Evolutionary conservation across 2,329 filamentous ascomycete species (phyloP), one percentile per base, ranked within the genome.

Genomic region (Pseudocercospora eumusae): DNA sequence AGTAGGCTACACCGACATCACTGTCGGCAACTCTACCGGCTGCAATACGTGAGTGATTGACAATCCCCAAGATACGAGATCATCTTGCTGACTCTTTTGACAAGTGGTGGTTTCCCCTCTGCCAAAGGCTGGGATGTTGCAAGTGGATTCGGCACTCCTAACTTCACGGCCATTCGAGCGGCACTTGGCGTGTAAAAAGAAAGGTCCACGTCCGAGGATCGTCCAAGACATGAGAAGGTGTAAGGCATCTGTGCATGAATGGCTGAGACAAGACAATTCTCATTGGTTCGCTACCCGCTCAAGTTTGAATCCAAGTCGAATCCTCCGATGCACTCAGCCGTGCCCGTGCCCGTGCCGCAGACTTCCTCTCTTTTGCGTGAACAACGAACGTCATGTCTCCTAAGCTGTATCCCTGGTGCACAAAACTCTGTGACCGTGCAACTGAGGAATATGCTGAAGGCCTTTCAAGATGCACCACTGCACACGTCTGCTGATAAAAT

Each of bases 1-100:
- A 59, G 72, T 76, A 63, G 82, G 77, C 0, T 76, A 86, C n/a
- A 84, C 76, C 1, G 84, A 86, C 65, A 79, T 75, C 66, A 77
- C 68, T 15, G 73, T 71, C 28, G 78, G 79, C 0, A 73, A 66
- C n/a, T 72, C 71, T 6, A 66, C 73, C 23, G 78, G 79, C 3
- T 81, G 79, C 54, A 59, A 61, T 9, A 64, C 64, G 57, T 61
- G 42, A 50, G 56, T 42, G 15, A 13, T 20, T 2, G 20, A n/a
- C 20, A 1, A 13, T 10, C 11, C 5, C 11, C 15, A 11, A 28
- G 3, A 25, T 25, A 21, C 27, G 18, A 23, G n/a, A 7, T 21
- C 6, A 10, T 15, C 13, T 59, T 33, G 20, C 15, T 52, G 28
- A 40, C 45, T 18, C 7, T 21, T 40, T 3, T 25, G 18, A 18